Base-by-base conservation (phyloP, 2,329 filamentous ascomycete genomes). In the Verticillium longisporum region DNA sequence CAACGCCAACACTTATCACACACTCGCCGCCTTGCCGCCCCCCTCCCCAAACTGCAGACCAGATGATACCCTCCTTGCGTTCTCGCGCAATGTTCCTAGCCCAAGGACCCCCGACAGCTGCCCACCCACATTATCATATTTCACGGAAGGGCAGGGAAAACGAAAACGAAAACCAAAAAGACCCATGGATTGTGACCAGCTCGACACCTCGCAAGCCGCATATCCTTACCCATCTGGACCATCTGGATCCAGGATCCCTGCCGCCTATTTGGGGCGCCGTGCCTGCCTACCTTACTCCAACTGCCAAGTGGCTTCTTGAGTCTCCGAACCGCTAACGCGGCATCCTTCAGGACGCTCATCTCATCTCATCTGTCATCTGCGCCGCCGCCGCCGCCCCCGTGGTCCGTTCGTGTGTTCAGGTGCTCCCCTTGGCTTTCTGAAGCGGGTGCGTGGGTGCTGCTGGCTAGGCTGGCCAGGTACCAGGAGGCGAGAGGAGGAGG, bases 251-350 rank as follows among this genome's bases (percentile, higher is more conserved):
- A 53, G 45, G 45, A 53, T 53, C 45, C 45, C 45, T 53, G 45
- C 45, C 45, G 15, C 45, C 45, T 53, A 10, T 53, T 18, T 13
- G 45, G 45, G 45, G 45, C 45, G 45, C 55, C 33, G 55, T 56
- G 55, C 55, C 55, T 56, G 18, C 18, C 18, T 21, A 21, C 33
- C 55, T 32, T 37, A 31, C 55, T 34, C 56, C 56, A 58, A 58
- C 56, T 50, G 56, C 56, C 56, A 58, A 58, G 56, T 45, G 37
- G 56, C 37, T 50, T 58, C 41, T 58, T 33, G 41, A 5, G 37
- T 41, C 56, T 41, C 45, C 56, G 41, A 58, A 58, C 36, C 56
- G 56, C 56, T 58, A 58, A 58, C 45, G 56, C 56, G 56, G 56
- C 56, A 58, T 32, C 45, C 45, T 53, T 53, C 45, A 53, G 45